These are phyloP conservation scores for Selaginella moellendorffii DNA, from an alignment of 75 land plant genomes.

Conservation along the genomic window DNA sequence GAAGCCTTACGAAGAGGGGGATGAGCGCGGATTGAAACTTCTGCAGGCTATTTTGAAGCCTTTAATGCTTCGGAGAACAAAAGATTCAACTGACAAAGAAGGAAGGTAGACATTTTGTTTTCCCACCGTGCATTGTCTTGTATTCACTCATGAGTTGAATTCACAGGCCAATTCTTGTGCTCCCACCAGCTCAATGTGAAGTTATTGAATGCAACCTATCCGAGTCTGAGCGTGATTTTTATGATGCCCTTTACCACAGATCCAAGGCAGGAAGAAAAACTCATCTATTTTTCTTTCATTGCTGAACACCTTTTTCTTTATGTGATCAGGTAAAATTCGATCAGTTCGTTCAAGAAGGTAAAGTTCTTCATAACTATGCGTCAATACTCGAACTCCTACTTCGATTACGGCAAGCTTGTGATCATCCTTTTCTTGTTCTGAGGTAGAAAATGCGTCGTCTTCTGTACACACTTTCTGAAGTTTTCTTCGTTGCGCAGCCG, in stretches of 20 bases:
- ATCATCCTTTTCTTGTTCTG: slow-evolving; percentile 94
- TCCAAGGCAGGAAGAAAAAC: slow-evolving; percentile 49
- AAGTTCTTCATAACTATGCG: slow-evolving; percentile 94
- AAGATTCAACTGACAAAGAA: slow-evolving; percentile 54
- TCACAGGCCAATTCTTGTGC: slow-evolving; percentile 69
- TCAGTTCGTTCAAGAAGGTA: slow-evolving; percentile 93
- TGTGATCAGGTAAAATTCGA: slow-evolving; percentile 74
- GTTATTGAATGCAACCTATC: slow-evolving; percentile 69
- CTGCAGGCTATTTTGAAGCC: slow-evolving; percentile 75
- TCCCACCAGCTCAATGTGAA: slow-evolving; percentile 60
- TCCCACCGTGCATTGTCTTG: no score
- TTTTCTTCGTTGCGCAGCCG: slow-evolving; percentile 40
- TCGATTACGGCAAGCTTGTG: slow-evolving; percentile 93
- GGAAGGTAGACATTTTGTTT: slow-evolving; percentile 54
- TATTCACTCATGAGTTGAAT: background rate
- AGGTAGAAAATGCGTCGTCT: slow-evolving; percentile 30
- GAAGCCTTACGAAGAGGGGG: slow-evolving; percentile 93
- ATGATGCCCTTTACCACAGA: slow-evolving; percentile 69
- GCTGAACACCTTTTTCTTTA: background rate
- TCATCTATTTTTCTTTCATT: background rate
- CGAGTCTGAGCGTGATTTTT: slow-evolving; percentile 78
- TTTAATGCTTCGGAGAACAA: slow-evolving; percentile 89
- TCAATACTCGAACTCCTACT: slow-evolving; percentile 88
- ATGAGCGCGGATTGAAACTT: slow-evolving; percentile 70
- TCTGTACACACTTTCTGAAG: background rate